Evolutionary conservation across 2,329 filamentous ascomycete species (phyloP).

Genomic region (Orbilia javanica): DNA sequence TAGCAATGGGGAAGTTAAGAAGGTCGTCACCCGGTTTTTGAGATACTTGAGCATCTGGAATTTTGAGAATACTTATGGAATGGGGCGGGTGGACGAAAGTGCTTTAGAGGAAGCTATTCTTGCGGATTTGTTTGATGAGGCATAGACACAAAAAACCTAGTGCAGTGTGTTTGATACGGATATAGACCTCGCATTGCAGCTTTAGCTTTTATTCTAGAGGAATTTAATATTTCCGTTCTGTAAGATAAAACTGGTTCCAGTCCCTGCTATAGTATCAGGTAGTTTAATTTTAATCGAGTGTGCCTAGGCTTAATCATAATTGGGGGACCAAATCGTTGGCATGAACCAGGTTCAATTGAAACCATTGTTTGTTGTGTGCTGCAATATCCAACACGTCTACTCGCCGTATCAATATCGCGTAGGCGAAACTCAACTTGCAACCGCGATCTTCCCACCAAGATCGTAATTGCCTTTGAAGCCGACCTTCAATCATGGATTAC

Average conservation of each 20-base stretch:
- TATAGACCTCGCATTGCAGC: neutral
- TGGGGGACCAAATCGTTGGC: too few relatives aligned
- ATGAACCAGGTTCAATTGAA: too few relatives aligned
- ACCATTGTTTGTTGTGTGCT: constrained; percentile 34
- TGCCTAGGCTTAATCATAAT: too few relatives aligned
- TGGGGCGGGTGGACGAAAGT: constrained; percentile 77
- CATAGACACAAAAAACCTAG: constrained; percentile 59
- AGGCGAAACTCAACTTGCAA: neutral
- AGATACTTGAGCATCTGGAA: constrained; percentile 90
- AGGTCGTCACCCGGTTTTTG: constrained; percentile 87
- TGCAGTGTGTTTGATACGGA: constrained; percentile 58
- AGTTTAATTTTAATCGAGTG: constrained; percentile 26
- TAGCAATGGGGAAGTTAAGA: constrained; percentile 75
- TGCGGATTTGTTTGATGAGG: constrained; percentile 82
- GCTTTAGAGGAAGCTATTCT: constrained; percentile 75
- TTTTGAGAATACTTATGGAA: constrained; percentile 92
- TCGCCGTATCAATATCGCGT: neutral
- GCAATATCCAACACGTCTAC: constrained; percentile 17
- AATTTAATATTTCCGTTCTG: neutral
- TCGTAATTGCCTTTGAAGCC: neutral
- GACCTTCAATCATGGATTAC: constrained; percentile 19
- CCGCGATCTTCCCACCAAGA: too few relatives aligned
- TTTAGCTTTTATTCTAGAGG: neutral
- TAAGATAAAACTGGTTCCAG: neutral
- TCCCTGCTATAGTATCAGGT: too few relatives aligned